Evolutionary conservation across 768 basidiomycete genomes (phyloP).

Genomic region (Candolleomyces aberdarensis): DNA sequence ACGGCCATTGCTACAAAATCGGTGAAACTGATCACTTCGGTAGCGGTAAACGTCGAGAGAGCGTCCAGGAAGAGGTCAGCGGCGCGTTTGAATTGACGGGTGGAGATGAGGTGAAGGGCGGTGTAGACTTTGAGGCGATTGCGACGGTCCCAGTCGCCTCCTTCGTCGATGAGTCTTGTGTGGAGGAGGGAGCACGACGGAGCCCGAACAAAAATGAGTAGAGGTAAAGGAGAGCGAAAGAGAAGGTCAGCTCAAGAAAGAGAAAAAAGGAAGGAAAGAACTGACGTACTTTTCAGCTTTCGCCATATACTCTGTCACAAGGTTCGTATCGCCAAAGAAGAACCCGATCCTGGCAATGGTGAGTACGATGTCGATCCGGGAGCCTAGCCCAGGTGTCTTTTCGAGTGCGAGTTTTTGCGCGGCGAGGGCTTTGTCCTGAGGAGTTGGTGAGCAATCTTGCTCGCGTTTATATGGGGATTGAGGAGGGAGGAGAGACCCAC

Average conservation of each 20-base stretch:
- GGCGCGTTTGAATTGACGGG: constrained; percentile 88
- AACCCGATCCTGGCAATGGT: constrained; percentile 86
- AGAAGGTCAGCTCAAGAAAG: not conserved
- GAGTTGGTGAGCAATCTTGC: too few relatives aligned
- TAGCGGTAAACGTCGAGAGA: constrained; percentile 91
- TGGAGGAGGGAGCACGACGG: too few relatives aligned
- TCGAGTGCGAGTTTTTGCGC: constrained; percentile 83
- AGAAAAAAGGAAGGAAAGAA: not conserved
- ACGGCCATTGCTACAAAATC: constrained; percentile 88
- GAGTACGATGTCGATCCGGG: constrained; percentile 89
- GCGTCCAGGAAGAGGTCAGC: constrained; percentile 88
- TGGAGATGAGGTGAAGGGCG: constrained; percentile 79
- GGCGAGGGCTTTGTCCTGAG: constrained; percentile 72
- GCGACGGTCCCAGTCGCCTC: constrained; percentile 97
- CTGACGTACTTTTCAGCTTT: constrained; percentile 77
- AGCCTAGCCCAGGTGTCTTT: constrained; percentile 91
- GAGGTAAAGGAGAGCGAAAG: not conserved
- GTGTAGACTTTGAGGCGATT: constrained; percentile 97
- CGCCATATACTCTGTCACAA: constrained; percentile 68
- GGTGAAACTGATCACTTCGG: constrained; percentile 83
- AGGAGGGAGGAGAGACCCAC: constrained; percentile 20
- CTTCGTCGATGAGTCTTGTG: constrained; percentile 81
- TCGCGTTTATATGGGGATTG: too few relatives aligned
- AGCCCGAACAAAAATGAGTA: too few relatives aligned
- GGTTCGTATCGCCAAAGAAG: constrained; percentile 78